A percentile compares a stretch with the other conserved stretches of the same genome.
These are phyloP conservation scores for Ophiobolus disseminans DNA, from an alignment of 2,329 filamentous ascomycete genomes.

Conservation along the genomic window DNA sequence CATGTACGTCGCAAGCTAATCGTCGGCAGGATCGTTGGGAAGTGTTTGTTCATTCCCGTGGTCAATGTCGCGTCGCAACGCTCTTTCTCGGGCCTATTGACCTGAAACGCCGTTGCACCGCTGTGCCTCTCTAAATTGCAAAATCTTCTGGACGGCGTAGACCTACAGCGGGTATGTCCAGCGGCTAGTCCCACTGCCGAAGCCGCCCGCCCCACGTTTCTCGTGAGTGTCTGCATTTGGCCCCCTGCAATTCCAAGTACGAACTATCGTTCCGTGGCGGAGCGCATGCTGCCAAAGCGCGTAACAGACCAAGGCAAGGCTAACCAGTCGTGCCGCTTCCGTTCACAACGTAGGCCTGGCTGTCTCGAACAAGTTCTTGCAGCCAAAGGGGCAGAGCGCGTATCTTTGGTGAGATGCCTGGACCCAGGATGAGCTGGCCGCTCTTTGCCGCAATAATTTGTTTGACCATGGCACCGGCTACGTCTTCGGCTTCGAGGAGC, in stretches of 20 bases:
- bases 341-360: conserved; percentile 36
- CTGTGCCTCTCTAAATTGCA: not conserved
- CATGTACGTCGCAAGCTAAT: conserved; percentile 8
- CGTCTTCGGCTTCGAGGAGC: conserved; percentile 50
- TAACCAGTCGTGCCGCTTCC: conserved; percentile 31
- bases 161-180: not conserved
- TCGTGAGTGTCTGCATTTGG: not conserved
- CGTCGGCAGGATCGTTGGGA: too few relatives aligned
- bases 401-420: conserved; percentile 27
- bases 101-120: not conserved
- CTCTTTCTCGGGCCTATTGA: not conserved
- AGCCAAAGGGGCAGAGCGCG: conserved; percentile 43
- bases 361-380: conserved; percentile 44
- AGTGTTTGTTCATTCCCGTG: not conserved
- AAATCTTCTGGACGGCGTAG: not conserved
- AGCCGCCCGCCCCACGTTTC: not conserved
- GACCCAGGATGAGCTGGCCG: conserved; percentile 52
- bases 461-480: conserved; percentile 53
- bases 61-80: not conserved
- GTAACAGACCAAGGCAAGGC: not conserved
- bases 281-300: not conserved
- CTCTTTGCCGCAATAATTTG: conserved; percentile 52
- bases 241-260: not conserved
- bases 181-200: conserved; percentile 1
- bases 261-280: not conserved